phyloP scores from a whole-genome alignment of 352 stramenopile species.

The Pythium pyrilobum region DNA sequence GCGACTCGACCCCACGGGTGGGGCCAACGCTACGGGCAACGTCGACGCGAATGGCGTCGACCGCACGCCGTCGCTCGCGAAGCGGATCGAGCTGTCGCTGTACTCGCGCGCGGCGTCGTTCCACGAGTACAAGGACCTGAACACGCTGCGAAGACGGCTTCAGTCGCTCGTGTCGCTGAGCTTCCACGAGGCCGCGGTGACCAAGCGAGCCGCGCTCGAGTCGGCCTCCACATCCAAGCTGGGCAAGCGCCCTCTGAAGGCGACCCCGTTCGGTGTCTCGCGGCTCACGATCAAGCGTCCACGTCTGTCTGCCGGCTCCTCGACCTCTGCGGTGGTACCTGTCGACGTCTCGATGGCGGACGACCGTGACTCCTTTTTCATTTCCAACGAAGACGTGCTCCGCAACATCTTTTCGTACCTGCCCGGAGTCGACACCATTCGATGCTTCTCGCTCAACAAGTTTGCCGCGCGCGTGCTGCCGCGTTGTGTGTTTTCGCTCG shows the following conservation, averaged over 20 bases:
- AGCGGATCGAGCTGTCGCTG: slow-evolving; percentile 81
- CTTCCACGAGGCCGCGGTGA: slow-evolving; percentile 77
- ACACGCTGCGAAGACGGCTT: slow-evolving; percentile 70
- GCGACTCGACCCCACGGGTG: slow-evolving; percentile 23
- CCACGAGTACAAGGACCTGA: slow-evolving; percentile 81
- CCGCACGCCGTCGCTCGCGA: slow-evolving; percentile 74
- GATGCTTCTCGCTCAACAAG: slow-evolving; percentile 54
- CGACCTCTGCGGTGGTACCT: background rate
- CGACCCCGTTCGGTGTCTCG: slow-evolving; percentile 52
- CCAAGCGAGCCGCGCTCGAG: slow-evolving; percentile 32
- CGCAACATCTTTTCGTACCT: slow-evolving; percentile 66
- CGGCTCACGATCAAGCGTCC: slow-evolving; percentile 56
- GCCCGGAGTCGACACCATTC: slow-evolving; percentile 56
- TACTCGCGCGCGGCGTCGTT: slow-evolving; percentile 81
- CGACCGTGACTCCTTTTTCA: slow-evolving; percentile 39
- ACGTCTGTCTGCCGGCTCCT: slow-evolving; percentile 11
- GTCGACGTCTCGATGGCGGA: background rate
- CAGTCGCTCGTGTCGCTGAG: slow-evolving; percentile 85
- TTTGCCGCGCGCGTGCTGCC: slow-evolving; percentile 55
- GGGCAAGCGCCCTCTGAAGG: slow-evolving; percentile 47
- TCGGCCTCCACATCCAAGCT: slow-evolving; percentile 24
- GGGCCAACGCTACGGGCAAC: slow-evolving; percentile 13
- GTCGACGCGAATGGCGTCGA: slow-evolving; percentile 31
- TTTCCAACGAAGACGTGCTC: slow-evolving; percentile 68
- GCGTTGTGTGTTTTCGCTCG: slow-evolving; percentile 48